A percentile compares a stretch with the other conserved stretches of the same genome.
phyloP scores from a whole-genome alignment of 2,329 filamentous ascomycete genomes.

The Cryphonectria carpinicola region DNA sequence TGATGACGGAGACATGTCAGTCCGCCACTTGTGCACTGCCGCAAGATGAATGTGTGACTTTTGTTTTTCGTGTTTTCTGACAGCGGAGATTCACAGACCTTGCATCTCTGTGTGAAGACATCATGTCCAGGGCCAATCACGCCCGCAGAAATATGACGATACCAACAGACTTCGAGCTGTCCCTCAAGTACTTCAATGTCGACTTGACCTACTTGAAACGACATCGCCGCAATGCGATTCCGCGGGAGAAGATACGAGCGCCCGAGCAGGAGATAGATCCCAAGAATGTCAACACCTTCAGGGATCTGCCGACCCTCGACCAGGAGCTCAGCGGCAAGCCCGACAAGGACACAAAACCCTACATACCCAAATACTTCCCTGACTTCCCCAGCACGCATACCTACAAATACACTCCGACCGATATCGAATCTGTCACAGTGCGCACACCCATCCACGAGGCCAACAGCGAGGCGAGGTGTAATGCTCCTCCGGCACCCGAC shows the following conservation, averaged over 20 bases:
- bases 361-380: slow-evolving; percentile 63
- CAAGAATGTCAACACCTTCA: slow-evolving; percentile 28
- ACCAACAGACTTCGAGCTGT: slow-evolving; percentile 61
- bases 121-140: slow-evolving; percentile 51
- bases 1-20: slow-evolving; percentile 62
- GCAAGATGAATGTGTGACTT: not conserved
- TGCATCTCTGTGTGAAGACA: slow-evolving; percentile 50
- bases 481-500: slow-evolving; percentile 29
- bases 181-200: slow-evolving; percentile 56
- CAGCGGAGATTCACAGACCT: slow-evolving; percentile 47
- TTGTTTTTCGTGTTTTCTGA: not conserved
- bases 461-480: slow-evolving; percentile 31
- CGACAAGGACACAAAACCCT: slow-evolving; percentile 59
- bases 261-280: slow-evolving; percentile 41
- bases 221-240: slow-evolving; percentile 59
- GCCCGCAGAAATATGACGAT: slow-evolving; percentile 57
- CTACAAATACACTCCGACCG: slow-evolving; percentile 61
- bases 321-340: slow-evolving; percentile 60
- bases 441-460: slow-evolving; percentile 32
- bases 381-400: slow-evolving; percentile 68
- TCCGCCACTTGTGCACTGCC: slow-evolving; percentile 13
- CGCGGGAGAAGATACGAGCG: slow-evolving; percentile 43
- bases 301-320: slow-evolving; percentile 51
- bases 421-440: slow-evolving; percentile 40
- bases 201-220: slow-evolving; percentile 55